These are phyloP conservation scores for Trametes cinnabarina DNA, from an alignment of 768 basidiomycete genomes.

Conservation along the genomic window DNA sequence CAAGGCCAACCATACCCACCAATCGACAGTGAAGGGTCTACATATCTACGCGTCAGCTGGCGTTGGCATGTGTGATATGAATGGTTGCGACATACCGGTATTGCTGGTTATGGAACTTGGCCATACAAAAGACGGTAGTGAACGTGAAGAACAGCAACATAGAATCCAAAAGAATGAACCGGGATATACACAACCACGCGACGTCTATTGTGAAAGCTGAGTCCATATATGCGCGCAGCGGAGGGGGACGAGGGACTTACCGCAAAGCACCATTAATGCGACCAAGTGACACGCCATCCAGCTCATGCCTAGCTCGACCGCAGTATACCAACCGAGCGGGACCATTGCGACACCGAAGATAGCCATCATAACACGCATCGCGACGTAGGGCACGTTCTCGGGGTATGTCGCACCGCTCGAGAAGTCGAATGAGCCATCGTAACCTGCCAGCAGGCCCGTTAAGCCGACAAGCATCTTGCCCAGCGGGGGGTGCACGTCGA, in stretches of 20 bases:
- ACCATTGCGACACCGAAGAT: slow-evolving; percentile 95
- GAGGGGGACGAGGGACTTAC: slow-evolving; percentile 43
- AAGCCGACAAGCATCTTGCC: slow-evolving; percentile 99
- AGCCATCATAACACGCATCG: slow-evolving; percentile 94
- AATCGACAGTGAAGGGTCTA: slow-evolving; percentile 92
- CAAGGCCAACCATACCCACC: slow-evolving; percentile 95
- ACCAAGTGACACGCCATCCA: slow-evolving; percentile 87
- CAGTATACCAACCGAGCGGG: slow-evolving; percentile 95
- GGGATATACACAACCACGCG: slow-evolving; percentile 94
- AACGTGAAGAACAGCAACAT: slow-evolving; percentile 99
- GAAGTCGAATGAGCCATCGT: slow-evolving; percentile 90
- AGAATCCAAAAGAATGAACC: slow-evolving; percentile 96
- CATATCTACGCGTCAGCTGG: slow-evolving; percentile 13
- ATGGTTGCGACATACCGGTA: slow-evolving; percentile 58
- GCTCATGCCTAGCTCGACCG: slow-evolving; percentile 91
- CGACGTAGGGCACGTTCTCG: slow-evolving; percentile 80
- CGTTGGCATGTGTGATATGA: slow-evolving; percentile 1
- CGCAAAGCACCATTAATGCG: slow-evolving; percentile 89
- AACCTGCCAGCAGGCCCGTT: slow-evolving; percentile 86
- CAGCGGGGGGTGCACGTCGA: slow-evolving; percentile 97
- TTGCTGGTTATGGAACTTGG: slow-evolving; percentile 97
- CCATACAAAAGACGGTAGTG: slow-evolving; percentile 90
- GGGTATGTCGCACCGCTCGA: slow-evolving; percentile 89
- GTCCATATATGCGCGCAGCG: neutral
- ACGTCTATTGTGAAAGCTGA: slow-evolving; percentile 61